Conservation (phyloP, 2,329 filamentous ascomycete species). For the Ophiostoma populinum region DNA sequence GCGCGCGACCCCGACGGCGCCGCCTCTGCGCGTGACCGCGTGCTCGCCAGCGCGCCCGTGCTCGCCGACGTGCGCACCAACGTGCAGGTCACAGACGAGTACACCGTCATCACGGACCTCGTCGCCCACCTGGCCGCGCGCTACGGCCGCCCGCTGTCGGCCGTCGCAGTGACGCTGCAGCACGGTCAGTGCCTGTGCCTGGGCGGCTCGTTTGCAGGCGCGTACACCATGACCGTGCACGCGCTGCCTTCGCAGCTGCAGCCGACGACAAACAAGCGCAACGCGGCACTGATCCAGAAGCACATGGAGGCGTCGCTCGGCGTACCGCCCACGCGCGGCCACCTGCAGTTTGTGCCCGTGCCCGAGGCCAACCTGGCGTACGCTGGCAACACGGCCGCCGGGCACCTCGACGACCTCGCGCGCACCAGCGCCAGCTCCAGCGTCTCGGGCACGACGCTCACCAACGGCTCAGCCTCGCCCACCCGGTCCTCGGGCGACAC, state of each 20-base stretch:
- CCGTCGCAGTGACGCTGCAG: slow-evolving; percentile 58
- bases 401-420: slow-evolving; percentile 44
- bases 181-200: slow-evolving; percentile 62
- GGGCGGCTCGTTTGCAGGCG: slow-evolving; percentile 57
- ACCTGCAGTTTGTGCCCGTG: slow-evolving; percentile 55
- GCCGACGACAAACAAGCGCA: slow-evolving; percentile 63
- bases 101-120: slow-evolving; percentile 55
- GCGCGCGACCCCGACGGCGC: slow-evolving; percentile 17
- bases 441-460: neutral
- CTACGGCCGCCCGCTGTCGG: slow-evolving; percentile 57
- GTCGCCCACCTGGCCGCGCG: slow-evolving; percentile 56
- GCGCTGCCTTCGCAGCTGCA: slow-evolving; percentile 52
- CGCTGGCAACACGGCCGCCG: slow-evolving; percentile 51
- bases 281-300: slow-evolving; percentile 59
- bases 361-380: slow-evolving; percentile 55
- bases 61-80: slow-evolving; percentile 48
- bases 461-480: no score
- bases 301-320: slow-evolving; percentile 55
- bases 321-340: slow-evolving; percentile 47
- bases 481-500: no score
- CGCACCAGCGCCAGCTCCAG: neutral
- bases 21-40: slow-evolving; percentile 29
- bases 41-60: slow-evolving; percentile 38
- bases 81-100: slow-evolving; percentile 53
- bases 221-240: slow-evolving; percentile 60